Evolutionary conservation across 2,329 filamentous ascomycete genomes (phyloP).

Genomic region (Curvularia spicifera): DNA sequence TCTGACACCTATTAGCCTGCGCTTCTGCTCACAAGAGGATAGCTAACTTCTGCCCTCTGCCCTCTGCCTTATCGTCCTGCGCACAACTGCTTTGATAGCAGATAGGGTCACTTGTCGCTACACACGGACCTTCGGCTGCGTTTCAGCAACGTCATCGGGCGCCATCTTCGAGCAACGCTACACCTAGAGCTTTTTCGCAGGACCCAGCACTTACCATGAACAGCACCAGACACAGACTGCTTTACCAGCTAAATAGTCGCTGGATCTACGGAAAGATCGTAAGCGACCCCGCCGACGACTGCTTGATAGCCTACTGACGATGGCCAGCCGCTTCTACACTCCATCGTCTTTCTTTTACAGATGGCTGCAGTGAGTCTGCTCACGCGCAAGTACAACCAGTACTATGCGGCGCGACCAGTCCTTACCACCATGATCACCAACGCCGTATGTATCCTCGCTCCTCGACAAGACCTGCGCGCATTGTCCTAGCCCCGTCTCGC

Average conservation of each 20-base stretch:
- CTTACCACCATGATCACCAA: slow-evolving; percentile 99
- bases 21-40: slow-evolving; percentile 11
- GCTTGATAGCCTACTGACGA: slow-evolving; percentile 16
- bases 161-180: slow-evolving; percentile 27
- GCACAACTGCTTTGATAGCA: slow-evolving; percentile 6
- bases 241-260: slow-evolving; percentile 71
- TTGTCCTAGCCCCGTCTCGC: slow-evolving; percentile 2
- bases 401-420: slow-evolving; percentile 90
- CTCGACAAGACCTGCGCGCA: neutral
- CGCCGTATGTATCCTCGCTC: slow-evolving; percentile 65
- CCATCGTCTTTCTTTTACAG: slow-evolving; percentile 83
- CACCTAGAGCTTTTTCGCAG: slow-evolving; percentile 24
- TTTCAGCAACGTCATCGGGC: slow-evolving; percentile 39
- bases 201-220: slow-evolving; percentile 42
- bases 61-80: slow-evolving; percentile 8
- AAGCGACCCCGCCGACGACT: slow-evolving; percentile 44
- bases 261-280: slow-evolving; percentile 77
- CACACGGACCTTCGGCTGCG: slow-evolving; percentile 32
- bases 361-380: slow-evolving; percentile 85
- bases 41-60: neutral
- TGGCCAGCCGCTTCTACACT: slow-evolving; percentile 81
- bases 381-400: slow-evolving; percentile 86
- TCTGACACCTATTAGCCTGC: slow-evolving; percentile 23
- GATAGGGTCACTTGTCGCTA: slow-evolving; percentile 20
- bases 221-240: slow-evolving; percentile 62